These are phyloP conservation scores for Penicillium sp. DNA, from an alignment of 2,329 filamentous ascomycete genomes.

Conservation along the genomic window DNA sequence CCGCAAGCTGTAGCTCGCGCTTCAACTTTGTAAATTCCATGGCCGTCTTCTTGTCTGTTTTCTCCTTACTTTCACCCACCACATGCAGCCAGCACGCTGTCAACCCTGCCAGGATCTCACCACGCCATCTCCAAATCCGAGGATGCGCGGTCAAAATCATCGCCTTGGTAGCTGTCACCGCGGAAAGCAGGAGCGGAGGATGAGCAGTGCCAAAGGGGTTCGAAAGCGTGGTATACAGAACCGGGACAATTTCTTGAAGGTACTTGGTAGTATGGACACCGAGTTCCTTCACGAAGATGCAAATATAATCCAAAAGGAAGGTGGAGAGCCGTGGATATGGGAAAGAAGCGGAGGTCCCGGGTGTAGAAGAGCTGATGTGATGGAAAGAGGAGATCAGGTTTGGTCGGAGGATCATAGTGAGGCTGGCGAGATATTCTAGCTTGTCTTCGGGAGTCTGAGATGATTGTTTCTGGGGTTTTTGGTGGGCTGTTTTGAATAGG, in stretches of 20 bases:
- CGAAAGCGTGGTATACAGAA: slow-evolving; percentile 60
- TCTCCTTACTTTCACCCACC: slow-evolving; percentile 32
- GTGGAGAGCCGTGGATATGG: slow-evolving; percentile 48
- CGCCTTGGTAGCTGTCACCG: slow-evolving; percentile 51
- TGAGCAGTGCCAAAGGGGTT: slow-evolving; percentile 62
- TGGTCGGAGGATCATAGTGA: slow-evolving; percentile 30
- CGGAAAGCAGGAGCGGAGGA: slow-evolving; percentile 50
- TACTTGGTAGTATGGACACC: slow-evolving; percentile 38
- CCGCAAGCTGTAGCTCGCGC: slow-evolving; percentile 25
- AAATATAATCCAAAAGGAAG: slow-evolving; percentile 33
- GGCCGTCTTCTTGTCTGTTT: neutral
- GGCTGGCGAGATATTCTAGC: slow-evolving; percentile 19
- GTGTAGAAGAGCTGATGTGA: slow-evolving; percentile 45
- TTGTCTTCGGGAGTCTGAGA: slow-evolving; percentile 25
- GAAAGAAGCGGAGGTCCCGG: slow-evolving; percentile 42
- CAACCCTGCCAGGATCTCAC: slow-evolving; percentile 59
- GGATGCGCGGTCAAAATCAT: slow-evolving; percentile 65
- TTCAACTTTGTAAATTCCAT: slow-evolving; percentile 21
- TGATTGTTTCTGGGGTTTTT: slow-evolving; percentile 17
- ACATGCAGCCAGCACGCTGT: slow-evolving; percentile 60
- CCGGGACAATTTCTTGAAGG: slow-evolving; percentile 59
- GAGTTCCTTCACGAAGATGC: slow-evolving; percentile 27
- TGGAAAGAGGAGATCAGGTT: slow-evolving; percentile 38
- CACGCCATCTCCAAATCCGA: slow-evolving; percentile 57
- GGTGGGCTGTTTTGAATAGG: slow-evolving; percentile 48